phyloP scores from a whole-genome alignment of 495 filamentous ascomycete species.

The Podospora australis region DNA sequence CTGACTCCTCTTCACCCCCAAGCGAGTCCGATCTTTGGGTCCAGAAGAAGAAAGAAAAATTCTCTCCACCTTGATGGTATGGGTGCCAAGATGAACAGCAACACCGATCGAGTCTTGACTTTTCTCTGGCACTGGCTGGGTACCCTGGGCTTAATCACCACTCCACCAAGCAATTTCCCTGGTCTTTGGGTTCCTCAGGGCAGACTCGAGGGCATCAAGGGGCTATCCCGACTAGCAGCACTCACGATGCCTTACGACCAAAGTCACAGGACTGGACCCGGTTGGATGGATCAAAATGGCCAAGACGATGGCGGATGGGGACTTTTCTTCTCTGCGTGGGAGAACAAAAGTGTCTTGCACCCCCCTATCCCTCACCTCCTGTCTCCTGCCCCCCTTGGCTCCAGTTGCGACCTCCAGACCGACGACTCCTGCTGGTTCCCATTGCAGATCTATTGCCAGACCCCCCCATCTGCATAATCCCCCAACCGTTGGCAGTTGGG shows the following conservation, averaged over 20 bases:
- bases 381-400: neutral
- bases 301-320: neutral
- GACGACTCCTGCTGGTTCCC: neutral
- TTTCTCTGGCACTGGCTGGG: neutral
- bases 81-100: neutral
- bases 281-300: neutral
- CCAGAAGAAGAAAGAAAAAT: neutral
- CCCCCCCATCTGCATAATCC: too few relatives aligned
- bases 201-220: neutral
- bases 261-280: too few relatives aligned
- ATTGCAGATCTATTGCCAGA: neutral
- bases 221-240: neutral
- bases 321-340: neutral
- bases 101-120: neutral
- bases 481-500: slow-evolving; percentile 1
- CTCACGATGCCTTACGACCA: too few relatives aligned
- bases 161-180: slow-evolving; percentile 1
- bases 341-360: neutral
- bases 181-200: neutral
- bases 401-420: neutral
- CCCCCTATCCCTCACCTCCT: neutral
- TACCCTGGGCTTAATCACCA: neutral
- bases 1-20: neutral
- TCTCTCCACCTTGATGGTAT: neutral
- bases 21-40: neutral